Evolutionary conservation across 371 early-diverging fungal genomes (phyloP).

Genomic region (Parasitella parasitica): DNA sequence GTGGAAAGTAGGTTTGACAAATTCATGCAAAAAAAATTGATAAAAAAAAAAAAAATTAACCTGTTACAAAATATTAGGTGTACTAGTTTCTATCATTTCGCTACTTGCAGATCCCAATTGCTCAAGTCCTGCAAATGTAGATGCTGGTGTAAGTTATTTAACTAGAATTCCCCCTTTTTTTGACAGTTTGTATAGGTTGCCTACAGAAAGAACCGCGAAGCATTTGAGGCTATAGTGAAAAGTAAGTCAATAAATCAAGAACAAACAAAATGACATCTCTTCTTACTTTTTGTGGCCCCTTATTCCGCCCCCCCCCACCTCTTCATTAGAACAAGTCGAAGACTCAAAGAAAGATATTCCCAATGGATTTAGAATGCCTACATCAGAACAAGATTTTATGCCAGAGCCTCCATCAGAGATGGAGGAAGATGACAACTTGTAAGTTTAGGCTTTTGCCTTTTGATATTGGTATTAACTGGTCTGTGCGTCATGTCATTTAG

Average conservation of each 20-base stretch:
- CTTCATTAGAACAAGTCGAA: constrained; percentile 51
- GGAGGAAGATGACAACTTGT: constrained; percentile 55
- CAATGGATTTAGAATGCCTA: constrained; percentile 55
- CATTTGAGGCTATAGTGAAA: constrained; percentile 72
- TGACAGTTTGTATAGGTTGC: constrained; percentile 50
- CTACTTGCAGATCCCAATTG: constrained; percentile 96
- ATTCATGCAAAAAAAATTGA: constrained; percentile 5
- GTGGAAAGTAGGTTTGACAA: constrained; percentile 43
- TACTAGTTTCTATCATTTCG: constrained; percentile 86
- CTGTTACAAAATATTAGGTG: constrained; percentile 41
- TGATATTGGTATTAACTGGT: not conserved
- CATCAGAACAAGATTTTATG: constrained; percentile 51
- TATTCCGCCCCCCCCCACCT: not conserved
- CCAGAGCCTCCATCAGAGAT: constrained; percentile 43
- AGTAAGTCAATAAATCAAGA: constrained; percentile 30
- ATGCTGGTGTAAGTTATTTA: constrained; percentile 54
- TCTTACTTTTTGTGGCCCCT: not conserved
- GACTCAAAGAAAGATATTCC: constrained; percentile 57
- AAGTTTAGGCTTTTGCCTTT: constrained; percentile 20
- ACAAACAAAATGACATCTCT: not conserved
- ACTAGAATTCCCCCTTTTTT: not conserved
- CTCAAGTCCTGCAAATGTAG: constrained; percentile 92
- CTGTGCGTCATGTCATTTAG: constrained; percentile 16
- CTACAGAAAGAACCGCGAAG: constrained; percentile 72
- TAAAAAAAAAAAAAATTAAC: not conserved